Percentiles rank a stretch among this genome's conserved stretches.
Conservation (phyloP, 108 stramenopile genomes). For the Ochromonas danica region DNA sequence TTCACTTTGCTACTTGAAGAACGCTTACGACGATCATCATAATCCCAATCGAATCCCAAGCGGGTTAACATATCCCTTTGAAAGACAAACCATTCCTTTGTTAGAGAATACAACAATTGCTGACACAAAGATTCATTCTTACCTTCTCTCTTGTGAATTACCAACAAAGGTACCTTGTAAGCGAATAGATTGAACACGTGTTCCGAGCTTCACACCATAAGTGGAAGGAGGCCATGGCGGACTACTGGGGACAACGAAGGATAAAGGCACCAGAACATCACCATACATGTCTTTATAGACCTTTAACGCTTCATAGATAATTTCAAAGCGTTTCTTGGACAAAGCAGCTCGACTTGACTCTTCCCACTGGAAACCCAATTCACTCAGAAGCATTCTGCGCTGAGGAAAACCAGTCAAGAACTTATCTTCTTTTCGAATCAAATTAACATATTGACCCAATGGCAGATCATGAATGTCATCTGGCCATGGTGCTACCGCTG, state of each 20-base stretch:
- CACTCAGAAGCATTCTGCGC: background rate
- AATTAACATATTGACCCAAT: background rate
- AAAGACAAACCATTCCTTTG: too few relatives aligned
- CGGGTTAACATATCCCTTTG: too few relatives aligned
- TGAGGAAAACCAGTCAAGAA: background rate
- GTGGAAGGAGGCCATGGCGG: background rate
- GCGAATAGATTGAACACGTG: background rate
- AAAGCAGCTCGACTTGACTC: background rate
- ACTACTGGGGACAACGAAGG: background rate
- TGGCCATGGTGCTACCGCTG: background rate
- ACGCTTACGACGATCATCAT: too few relatives aligned
- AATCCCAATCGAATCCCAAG: too few relatives aligned
- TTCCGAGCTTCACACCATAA: background rate
- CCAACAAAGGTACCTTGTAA: background rate
- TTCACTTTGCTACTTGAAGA: too few relatives aligned
- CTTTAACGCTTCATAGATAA: background rate
- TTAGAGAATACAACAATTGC: too few relatives aligned
- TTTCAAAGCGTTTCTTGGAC: background rate
- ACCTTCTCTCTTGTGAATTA: background rate
- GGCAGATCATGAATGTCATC: background rate
- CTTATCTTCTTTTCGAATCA: background rate
- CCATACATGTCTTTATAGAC: background rate
- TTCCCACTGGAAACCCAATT: background rate
- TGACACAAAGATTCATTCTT: too few relatives aligned
- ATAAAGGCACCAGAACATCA: background rate